A percentile compares a stretch with the other conserved stretches of the same genome.
These are phyloP conservation scores for Sophora flavescens DNA, from an alignment of 306 rosid genomes.

Conservation along the genomic window DNA sequence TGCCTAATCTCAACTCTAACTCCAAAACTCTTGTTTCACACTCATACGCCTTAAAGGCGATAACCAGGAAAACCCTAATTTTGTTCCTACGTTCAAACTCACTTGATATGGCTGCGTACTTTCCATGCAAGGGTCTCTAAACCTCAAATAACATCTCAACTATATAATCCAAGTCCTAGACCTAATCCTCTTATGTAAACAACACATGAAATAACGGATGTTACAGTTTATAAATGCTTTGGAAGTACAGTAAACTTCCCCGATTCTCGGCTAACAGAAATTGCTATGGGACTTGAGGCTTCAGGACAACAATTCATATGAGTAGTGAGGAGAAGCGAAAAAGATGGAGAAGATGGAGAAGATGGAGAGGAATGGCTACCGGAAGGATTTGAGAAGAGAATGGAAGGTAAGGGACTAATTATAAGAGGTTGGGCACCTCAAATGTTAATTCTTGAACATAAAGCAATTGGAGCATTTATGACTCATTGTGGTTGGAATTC, in stretches of 20 bases:
- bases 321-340: slow-evolving; percentile 49
- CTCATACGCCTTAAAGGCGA: too few species aligned
- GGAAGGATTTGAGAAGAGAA: slow-evolving; percentile 52
- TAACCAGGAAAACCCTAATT: too few species aligned
- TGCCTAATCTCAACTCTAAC: too few species aligned
- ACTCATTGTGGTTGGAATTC: slow-evolving; percentile 68
- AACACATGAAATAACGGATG: too few species aligned
- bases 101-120: too few species aligned
- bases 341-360: neutral
- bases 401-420: slow-evolving; percentile 50
- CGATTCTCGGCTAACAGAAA: slow-evolving; percentile 56
- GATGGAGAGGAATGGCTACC: slow-evolving; percentile 49
- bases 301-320: slow-evolving; percentile 56
- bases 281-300: slow-evolving; percentile 63
- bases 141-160: too few species aligned
- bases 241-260: slow-evolving; percentile 48
- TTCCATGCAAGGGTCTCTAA: too few species aligned
- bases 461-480: slow-evolving; percentile 49
- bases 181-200: too few species aligned
- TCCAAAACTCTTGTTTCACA: too few species aligned
- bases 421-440: slow-evolving; percentile 63
- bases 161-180: too few species aligned
- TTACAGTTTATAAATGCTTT: slow-evolving; percentile 63
- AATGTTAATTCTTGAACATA: slow-evolving; percentile 52
- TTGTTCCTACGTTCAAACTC: too few species aligned